Evolutionary conservation across 2,329 filamentous ascomycete species (phyloP).

Genomic region (Verticillium dahliae): DNA sequence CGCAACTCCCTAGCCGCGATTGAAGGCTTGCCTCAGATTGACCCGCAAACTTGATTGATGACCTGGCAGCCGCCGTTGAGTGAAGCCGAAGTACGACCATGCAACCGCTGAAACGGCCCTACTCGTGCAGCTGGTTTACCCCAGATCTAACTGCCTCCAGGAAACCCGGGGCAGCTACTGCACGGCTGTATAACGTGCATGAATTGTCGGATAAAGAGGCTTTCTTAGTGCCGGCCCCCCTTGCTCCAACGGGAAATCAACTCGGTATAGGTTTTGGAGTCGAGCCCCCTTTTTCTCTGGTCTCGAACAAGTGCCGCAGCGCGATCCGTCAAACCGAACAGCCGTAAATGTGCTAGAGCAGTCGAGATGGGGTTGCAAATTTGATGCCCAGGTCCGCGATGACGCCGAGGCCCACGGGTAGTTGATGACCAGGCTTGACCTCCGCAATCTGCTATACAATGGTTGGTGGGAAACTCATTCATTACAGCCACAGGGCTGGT

Average conservation of each 20-base stretch:
- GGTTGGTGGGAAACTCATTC: not conserved
- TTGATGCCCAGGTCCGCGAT: not conserved
- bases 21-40: not conserved
- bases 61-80: not conserved
- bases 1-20: not conserved
- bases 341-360: not conserved
- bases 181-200: not conserved
- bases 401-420: not conserved
- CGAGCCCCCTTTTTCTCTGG: not conserved
- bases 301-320: not conserved
- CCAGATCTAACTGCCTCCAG: not conserved
- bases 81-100: constrained; percentile 1
- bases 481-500: not conserved
- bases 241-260: not conserved
- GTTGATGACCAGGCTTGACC: not conserved
- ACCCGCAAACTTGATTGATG: not conserved
- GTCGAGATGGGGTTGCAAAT: not conserved
- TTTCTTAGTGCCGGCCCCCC: not conserved
- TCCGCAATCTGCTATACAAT: not conserved
- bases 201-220: not conserved
- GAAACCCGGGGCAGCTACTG: not conserved
- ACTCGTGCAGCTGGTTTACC: not conserved
- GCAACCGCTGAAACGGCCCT: constrained; percentile 1
- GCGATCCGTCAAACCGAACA: not conserved
- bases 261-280: not conserved